Base-by-base conservation (phyloP, 805 yeast species). In the Pichia rugopelliculosa region DNA sequence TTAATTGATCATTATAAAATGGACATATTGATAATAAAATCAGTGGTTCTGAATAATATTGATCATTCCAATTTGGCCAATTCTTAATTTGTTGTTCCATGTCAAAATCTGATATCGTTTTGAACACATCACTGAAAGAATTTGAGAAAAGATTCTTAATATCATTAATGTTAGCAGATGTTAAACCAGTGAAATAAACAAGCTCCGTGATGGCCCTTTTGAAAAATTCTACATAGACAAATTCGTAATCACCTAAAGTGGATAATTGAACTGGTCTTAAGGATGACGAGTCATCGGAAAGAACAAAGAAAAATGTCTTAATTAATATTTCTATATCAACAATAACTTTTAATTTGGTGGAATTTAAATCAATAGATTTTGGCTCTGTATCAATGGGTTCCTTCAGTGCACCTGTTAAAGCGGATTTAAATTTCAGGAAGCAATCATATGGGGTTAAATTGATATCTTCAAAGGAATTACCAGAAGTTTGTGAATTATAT, bases 341-440 rank as follows among this genome's bases (percentile, higher is more conserved):
- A 47, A 77, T 77, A 5, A 54, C 50, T 20, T 43, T 41, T 3
- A 84, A 68, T 52, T 76, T 79, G 2, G 62, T 59, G 23, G 74
- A 75, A n/a, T 66, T 61, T 4, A 77, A 61, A 50, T 73, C 70
- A 36, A 88, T 80, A 0, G 84, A 77, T 56, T 77, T 81, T 3
- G 70, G 64, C 11, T 74, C 76, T 6, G 72, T 75, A 3, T 61
- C 66, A 2, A 73, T 66, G 2, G 59, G 62, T 22, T 73, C 61
- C 9, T 69, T 60, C 21, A 87, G 61, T 0, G 95, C 91, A 2
- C 88, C 90, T 52, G 72, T 77, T 41, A 87, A 65, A 9, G 84
- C 82, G 51, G 77, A 79, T 54, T 75, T 72, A 17, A 87, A 57
- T 0, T 87, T 82, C 42, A 69, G 68, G 21, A 84, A 67, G 55